phyloP scores from a whole-genome alignment of 768 basidiomycete species.

The Agaricus subrufescens region DNA sequence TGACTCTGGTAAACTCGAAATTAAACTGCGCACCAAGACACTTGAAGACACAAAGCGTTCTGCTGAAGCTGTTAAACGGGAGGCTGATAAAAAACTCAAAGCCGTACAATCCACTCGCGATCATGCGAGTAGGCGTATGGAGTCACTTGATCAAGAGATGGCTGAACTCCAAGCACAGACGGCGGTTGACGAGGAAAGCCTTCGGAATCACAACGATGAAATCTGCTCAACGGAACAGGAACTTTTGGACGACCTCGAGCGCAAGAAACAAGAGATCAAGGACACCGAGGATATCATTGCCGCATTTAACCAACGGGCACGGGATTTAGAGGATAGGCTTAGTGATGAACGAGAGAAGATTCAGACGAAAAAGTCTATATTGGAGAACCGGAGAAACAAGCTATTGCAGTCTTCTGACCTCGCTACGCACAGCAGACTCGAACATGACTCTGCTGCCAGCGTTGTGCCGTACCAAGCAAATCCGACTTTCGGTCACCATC shows the following conservation, averaged over 20 bases:
- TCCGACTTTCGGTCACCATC: not conserved
- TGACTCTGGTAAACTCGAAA: constrained; percentile 70
- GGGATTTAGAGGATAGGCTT: constrained; percentile 71
- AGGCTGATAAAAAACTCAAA: constrained; percentile 86
- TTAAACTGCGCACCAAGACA: constrained; percentile 77
- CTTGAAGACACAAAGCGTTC: constrained; percentile 84
- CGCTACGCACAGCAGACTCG: not conserved
- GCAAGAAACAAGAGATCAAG: constrained; percentile 56
- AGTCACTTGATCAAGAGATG: constrained; percentile 60
- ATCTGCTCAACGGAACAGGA: constrained; percentile 52
- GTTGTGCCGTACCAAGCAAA: not conserved
- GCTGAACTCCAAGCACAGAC: constrained; percentile 48
- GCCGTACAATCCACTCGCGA: constrained; percentile 62
- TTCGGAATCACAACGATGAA: constrained; percentile 39
- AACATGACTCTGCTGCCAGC: not conserved
- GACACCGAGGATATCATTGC: constrained; percentile 63
- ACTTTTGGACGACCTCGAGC: constrained; percentile 45
- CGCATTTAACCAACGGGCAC: constrained; percentile 58
- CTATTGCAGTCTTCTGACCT: not conserved
- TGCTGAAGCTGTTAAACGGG: constrained; percentile 75
- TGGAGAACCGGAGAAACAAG: constrained; percentile 2
- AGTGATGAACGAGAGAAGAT: constrained; percentile 59
- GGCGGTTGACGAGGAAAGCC: constrained; percentile 48
- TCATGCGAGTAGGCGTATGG: constrained; percentile 52
- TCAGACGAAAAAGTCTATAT: constrained; percentile 18